Percentiles rank a stretch among this genome's conserved stretches.
Evolutionary conservation across 1,284 basidiomycete genomes (phyloP).

Genomic region (Fomitopsis pinicola): DNA sequence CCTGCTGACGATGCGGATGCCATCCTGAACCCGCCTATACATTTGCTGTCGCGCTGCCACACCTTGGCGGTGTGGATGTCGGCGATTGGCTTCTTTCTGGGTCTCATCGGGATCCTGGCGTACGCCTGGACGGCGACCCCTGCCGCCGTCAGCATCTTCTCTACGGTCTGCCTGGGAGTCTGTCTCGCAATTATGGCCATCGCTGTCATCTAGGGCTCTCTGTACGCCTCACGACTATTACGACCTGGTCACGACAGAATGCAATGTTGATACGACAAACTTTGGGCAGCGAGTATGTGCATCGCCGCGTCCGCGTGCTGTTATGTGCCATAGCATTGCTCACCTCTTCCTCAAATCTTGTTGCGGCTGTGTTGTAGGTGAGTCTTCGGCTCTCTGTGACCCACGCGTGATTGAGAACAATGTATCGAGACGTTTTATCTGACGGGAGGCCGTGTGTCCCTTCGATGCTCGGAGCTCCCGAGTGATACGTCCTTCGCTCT

Average conservation of each 20-base stretch:
- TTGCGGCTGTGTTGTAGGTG: background rate
- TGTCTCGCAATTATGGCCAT: constrained; percentile 18
- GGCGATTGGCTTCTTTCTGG: constrained; percentile 30
- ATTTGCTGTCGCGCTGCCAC: constrained; percentile 29
- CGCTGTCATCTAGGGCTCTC: constrained; percentile 11
- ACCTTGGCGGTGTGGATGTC: constrained; percentile 27
- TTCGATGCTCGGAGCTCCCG: background rate
- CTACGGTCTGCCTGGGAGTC: constrained; percentile 25
- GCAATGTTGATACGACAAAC: background rate
- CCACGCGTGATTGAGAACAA: background rate
- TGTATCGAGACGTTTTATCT: background rate
- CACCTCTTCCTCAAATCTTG: background rate
- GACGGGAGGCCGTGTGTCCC: background rate
- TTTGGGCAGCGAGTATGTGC: background rate
- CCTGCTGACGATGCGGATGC: background rate
- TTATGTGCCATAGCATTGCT: background rate
- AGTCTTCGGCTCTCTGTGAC: background rate
- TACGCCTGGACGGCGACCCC: constrained; percentile 32
- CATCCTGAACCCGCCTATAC: constrained; percentile 23
- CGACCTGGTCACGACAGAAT: background rate
- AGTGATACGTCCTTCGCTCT: background rate
- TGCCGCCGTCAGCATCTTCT: constrained; percentile 27
- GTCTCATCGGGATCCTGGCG: constrained; percentile 29
- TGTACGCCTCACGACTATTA: background rate
- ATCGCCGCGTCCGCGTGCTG: background rate